phyloP scores from a whole-genome alignment of 1,139 yeast genomes.

The Ashbya aceris region DNA sequence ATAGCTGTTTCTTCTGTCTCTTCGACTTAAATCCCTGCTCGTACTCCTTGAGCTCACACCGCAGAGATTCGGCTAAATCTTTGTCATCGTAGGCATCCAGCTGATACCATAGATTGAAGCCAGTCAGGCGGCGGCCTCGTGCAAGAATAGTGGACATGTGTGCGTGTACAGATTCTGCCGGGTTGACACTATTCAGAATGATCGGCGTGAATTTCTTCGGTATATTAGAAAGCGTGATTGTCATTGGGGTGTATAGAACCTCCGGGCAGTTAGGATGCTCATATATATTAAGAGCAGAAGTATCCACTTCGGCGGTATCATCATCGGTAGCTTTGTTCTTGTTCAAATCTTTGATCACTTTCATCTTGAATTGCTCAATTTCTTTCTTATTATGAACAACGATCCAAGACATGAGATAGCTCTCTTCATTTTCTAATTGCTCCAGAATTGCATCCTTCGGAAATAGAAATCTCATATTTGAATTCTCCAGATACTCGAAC shows the following conservation, averaged over 20 bases:
- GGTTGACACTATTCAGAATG: slow-evolving; percentile 58
- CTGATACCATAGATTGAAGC: slow-evolving; percentile 73
- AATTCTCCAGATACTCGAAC: slow-evolving; percentile 76
- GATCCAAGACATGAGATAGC: slow-evolving; percentile 27
- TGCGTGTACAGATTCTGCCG: slow-evolving; percentile 44
- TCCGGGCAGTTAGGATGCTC: slow-evolving; percentile 30
- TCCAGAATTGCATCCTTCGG: slow-evolving; percentile 77
- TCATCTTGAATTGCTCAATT: slow-evolving; percentile 18
- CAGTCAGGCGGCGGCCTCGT: slow-evolving; percentile 52
- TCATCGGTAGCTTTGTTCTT: slow-evolving; percentile 5
- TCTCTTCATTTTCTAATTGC: slow-evolving; percentile 31
- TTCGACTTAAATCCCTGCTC: slow-evolving; percentile 34
- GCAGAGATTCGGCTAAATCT: slow-evolving; percentile 30
- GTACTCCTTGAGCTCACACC: slow-evolving; percentile 31
- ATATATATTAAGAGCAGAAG: slow-evolving; percentile 17
- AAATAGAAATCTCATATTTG: slow-evolving; percentile 60
- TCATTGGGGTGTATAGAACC: slow-evolving; percentile 52
- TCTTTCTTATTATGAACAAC: slow-evolving; percentile 25
- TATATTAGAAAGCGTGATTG: slow-evolving; percentile 53
- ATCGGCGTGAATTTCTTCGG: slow-evolving; percentile 62
- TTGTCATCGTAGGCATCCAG: slow-evolving; percentile 74
- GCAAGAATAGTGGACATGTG: slow-evolving; percentile 55
- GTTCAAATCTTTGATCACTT: slow-evolving; percentile 17
- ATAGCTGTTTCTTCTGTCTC: slow-evolving; percentile 27
- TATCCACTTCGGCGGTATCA: slow-evolving; percentile 7